Evolutionary conservation across 306 rosid genomes (phyloP).

Genomic region (Cicer judaicum): DNA sequence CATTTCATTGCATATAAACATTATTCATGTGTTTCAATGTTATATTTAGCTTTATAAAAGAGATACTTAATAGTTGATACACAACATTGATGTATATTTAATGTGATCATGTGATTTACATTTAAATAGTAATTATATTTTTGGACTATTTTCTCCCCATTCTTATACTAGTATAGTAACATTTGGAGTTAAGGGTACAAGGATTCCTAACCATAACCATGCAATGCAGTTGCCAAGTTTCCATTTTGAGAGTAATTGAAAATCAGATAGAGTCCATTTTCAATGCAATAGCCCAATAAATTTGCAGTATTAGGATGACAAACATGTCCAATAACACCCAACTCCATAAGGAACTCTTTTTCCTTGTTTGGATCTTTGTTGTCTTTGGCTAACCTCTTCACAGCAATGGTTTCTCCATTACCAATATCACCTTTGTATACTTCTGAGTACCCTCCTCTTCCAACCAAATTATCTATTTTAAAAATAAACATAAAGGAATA

Average conservation of each 20-base stretch:
- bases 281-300: constrained; percentile 79
- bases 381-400: constrained; percentile 86
- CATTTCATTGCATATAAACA: constrained; percentile 12
- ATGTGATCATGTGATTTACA: no score
- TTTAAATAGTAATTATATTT: no score
- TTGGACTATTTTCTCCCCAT: no score
- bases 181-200: neutral
- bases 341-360: constrained; percentile 87
- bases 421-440: constrained; percentile 79
- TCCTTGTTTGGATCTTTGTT: constrained; percentile 80
- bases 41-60: no score
- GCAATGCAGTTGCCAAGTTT: constrained; percentile 87
- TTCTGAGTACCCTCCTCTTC: constrained; percentile 91
- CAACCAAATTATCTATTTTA: constrained; percentile 71
- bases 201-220: constrained; percentile 75
- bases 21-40: no score
- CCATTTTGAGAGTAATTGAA: constrained; percentile 86
- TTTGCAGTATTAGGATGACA: constrained; percentile 81
- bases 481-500: neutral
- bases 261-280: constrained; percentile 83
- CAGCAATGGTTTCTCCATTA: constrained; percentile 73
- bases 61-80: no score
- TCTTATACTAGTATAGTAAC: neutral
- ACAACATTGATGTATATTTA: no score
- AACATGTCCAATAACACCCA: constrained; percentile 91